Evolutionary conservation across 139 green algal genomes (phyloP), one percentile per base, ranked within the genome.

Genomic region (Chlorella sp.): DNA sequence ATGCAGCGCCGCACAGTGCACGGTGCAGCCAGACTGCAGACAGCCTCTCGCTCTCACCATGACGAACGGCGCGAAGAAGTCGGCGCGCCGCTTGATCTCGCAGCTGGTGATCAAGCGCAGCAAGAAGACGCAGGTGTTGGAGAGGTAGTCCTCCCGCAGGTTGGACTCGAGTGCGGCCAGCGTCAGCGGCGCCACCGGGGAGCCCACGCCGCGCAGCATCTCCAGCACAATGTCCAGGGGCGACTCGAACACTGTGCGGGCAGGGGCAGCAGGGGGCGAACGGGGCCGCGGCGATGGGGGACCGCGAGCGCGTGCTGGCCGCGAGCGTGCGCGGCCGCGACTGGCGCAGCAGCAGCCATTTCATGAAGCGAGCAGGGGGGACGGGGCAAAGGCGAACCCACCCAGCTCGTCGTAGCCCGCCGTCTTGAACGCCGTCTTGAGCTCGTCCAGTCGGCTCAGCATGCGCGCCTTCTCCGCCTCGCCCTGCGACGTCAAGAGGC

Each of bases 51-150:
- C 23, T 36, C 80, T 42, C 62, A 86, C 87, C 82, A 91, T 75
- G 76, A 97, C 85, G 77, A 97, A 97, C 33, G 93, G 93, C 50
- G 86, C 80, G 72, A 97, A 97, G 85, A 92, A 90, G 36, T 96
- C 91, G 38, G 87, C 64, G 0, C 89, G 83, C 2, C 67, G 58
- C 77, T 91, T 80, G 19, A 97, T 84, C 72, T 96, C 90, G 8
- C 77, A 83, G 14, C 71, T 88, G 19, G 88, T 93, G 58, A 96
- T 77, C 69, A 97, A 81, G 67, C 93, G 86, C 83, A 97, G 74
- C 60, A 94, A 93, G 17, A 97, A 80, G 5, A 93, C 62, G 77
- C 88, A 88, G 73, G 91, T 91, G 70, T 71, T 73, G 69, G 43
- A 50, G 35, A 68, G 59, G 42, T 62, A 31, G 6, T 79, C 84